Base-by-base conservation (phyloP, 305 asterid genomes). In the Fraxinus xanthoxyloides region DNA sequence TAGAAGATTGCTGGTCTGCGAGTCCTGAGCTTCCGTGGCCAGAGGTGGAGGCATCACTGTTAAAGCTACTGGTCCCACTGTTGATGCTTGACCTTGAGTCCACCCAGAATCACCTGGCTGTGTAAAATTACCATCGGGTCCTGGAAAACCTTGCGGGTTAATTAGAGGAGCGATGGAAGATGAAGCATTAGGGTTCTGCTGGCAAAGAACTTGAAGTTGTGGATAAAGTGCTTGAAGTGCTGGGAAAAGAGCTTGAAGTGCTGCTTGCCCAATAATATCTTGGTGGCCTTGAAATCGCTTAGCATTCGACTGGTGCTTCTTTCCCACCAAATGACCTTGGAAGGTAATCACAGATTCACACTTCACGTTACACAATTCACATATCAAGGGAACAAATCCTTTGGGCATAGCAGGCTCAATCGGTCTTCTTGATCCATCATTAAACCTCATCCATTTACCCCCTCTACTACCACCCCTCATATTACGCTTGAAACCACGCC, bases 281-380 rank as follows among this genome's bases (percentile, higher is more conserved):
- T 88, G 88, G 59, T 84, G 87, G 75, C 86, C 81, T 83, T 90
- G 80, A 82, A 89, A 90, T 34, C 86, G 90, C 83, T 89, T 90
- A 23, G 90, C 89, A 70, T 92, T 92, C 28, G 83, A 77, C 51
- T 56, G 86, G 90, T 92, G 96, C 87, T 88, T 92, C 87, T 86
- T 90, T 77, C 96, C 96, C 30, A 79, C 84, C 90, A 92, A 79
- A 84, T 92, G 96, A 54, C 91, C 85, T 76, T 92, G 94, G 82
- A 90, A 92, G 75, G 87, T 91, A 31, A 85, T 87, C 32, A 31
- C 61, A n/a, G 96, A 85, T 80, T 90, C 92, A 79, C 95, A 92
- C 78, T 83, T 90, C 3, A 89, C 92, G 2, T 89, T 85, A 76
- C 95, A 92, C 69, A 92, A 77, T 85, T 92, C 95, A 36, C 95